A percentile compares a stretch with the other conserved stretches of the same genome.
Evolutionary conservation across 2,329 filamentous ascomycete species (phyloP).

Genomic region (Cadophora luteo-olivacea): DNA sequence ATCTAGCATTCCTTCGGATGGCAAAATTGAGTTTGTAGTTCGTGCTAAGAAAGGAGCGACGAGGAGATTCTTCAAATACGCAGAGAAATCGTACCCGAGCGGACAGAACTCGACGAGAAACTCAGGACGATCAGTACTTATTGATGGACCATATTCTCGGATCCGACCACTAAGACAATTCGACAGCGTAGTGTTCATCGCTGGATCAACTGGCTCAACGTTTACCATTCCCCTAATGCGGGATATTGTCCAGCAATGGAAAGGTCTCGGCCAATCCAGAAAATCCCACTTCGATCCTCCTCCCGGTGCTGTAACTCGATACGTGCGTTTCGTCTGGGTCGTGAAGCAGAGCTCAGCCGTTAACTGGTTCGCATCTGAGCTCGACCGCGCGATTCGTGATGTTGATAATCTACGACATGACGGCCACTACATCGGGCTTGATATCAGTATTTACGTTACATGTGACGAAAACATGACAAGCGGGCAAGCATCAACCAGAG

Average conservation of each 20-base stretch:
- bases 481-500: background rate
- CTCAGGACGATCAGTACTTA: constrained; percentile 49
- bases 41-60: constrained; percentile 61
- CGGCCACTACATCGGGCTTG: constrained; percentile 40
- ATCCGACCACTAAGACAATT: constrained; percentile 62
- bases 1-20: constrained; percentile 60
- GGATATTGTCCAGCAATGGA: constrained; percentile 60
- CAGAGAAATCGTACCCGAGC: constrained; percentile 49
- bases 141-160: constrained; percentile 61
- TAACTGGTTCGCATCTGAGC: constrained; percentile 58
- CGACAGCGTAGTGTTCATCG: constrained; percentile 64
- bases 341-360: constrained; percentile 60
- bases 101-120: constrained; percentile 24
- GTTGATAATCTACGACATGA: constrained; percentile 48
- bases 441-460: constrained; percentile 46
- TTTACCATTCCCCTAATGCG: constrained; percentile 91
- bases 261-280: constrained; percentile 33
- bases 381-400: constrained; percentile 53
- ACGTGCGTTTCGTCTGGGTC: constrained; percentile 63
- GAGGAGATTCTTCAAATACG: constrained; percentile 55
- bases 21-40: constrained; percentile 61
- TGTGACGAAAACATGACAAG: constrained; percentile 37
- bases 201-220: constrained; percentile 67
- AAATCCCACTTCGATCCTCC: constrained; percentile 20
- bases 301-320: constrained; percentile 51